phyloP scores from a whole-genome alignment of 1,284 basidiomycete species.

The Cryptococcus amylolentus region DNA sequence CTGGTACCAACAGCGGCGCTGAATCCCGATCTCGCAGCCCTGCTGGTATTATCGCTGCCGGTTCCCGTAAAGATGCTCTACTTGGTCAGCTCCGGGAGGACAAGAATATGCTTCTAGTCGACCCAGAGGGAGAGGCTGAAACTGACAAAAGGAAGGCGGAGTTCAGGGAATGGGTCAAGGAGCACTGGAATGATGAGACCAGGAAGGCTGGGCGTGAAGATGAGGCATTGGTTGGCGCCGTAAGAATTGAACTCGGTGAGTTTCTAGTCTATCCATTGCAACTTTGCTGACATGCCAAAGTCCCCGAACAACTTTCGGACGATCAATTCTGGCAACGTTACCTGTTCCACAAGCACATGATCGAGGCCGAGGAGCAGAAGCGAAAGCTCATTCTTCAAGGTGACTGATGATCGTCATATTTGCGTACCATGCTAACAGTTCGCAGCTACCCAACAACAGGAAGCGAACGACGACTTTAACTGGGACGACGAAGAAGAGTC shows the following conservation, averaged over 20 bases:
- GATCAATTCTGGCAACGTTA: constrained; percentile 84
- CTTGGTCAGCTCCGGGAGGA: constrained; percentile 70
- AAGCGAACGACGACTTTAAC: constrained; percentile 45
- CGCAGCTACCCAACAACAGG: constrained; percentile 18
- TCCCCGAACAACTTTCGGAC: constrained; percentile 64
- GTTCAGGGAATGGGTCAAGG: constrained; percentile 63
- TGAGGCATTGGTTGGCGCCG: constrained; percentile 56
- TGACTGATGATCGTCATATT: constrained; percentile 42
- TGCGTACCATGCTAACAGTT: background rate
- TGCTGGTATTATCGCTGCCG: constrained; percentile 31
- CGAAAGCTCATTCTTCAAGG: constrained; percentile 76
- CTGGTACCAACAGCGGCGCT: constrained; percentile 3
- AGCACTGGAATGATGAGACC: constrained; percentile 52
- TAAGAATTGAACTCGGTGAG: constrained; percentile 60
- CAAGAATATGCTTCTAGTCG: constrained; percentile 68
- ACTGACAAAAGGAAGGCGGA: constrained; percentile 54
- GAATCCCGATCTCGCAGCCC: background rate
- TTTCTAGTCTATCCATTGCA: constrained; percentile 35
- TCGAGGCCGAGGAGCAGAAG: constrained; percentile 74
- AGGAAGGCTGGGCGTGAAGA: constrained; percentile 45
- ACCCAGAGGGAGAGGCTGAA: constrained; percentile 64
- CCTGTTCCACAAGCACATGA: constrained; percentile 85
- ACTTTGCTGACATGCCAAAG: constrained; percentile 49
- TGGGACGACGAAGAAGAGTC: constrained; percentile 49
- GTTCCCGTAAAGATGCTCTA: constrained; percentile 66